Conservation (phyloP, 345 rosid species). For the Hypericum androsaemum region DNA sequence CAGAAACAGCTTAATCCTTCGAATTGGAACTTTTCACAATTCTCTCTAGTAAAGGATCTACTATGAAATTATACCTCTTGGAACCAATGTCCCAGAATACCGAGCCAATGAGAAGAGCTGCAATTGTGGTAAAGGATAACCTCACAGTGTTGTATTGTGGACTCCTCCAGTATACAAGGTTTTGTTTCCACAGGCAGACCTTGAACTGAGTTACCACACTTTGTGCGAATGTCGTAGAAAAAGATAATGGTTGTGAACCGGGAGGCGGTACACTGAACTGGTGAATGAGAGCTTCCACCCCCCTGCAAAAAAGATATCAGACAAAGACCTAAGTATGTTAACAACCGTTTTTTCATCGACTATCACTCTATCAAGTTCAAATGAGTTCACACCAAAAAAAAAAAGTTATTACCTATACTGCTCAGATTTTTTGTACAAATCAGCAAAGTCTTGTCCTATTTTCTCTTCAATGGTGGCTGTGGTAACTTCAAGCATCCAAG, state of each 20-base stretch:
- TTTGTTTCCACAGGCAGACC: slow-evolving; percentile 71
- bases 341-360: not conserved
- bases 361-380: too few species aligned
- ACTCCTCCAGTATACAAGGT: slow-evolving; percentile 92
- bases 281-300: slow-evolving; percentile 52
- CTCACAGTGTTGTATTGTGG: slow-evolving; percentile 74
- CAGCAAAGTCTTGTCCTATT: slow-evolving; percentile 57
- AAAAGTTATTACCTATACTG: slow-evolving; percentile 39
- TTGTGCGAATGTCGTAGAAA: slow-evolving; percentile 48
- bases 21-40: not conserved
- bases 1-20: not conserved
- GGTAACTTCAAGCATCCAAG: slow-evolving; percentile 97
- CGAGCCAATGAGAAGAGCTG: slow-evolving; percentile 64
- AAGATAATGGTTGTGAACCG: slow-evolving; percentile 54
- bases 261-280: slow-evolving; percentile 46
- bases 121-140: slow-evolving; percentile 39
- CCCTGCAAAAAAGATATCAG: slow-evolving; percentile 29
- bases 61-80: slow-evolving; percentile 28
- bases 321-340: slow-evolving; percentile 1
- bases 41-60: not conserved
- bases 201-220: slow-evolving; percentile 39
- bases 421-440: slow-evolving; percentile 45
- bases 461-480: slow-evolving; percentile 54
- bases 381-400: too few species aligned
- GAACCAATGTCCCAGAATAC: slow-evolving; percentile 75